A percentile compares a stretch with the other conserved stretches of the same genome.
Conservation (phyloP, 2,329 filamentous ascomycete species). For the Hymenoscyphus fructigenus region DNA sequence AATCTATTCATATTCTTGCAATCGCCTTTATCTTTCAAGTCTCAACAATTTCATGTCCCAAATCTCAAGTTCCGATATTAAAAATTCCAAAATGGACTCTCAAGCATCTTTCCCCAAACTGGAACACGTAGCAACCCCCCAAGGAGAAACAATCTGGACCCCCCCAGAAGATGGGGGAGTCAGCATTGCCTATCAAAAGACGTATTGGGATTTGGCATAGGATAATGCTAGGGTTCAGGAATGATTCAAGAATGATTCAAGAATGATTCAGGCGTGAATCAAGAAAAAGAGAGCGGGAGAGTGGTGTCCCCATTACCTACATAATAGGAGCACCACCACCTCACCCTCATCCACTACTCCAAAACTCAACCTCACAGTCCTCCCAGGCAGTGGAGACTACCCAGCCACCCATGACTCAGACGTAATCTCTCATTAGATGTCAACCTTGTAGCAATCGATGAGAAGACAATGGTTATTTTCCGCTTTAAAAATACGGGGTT, state of each 20-base stretch:
- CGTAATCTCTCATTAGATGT: background rate
- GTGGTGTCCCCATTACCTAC: no score
- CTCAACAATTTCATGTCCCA: no score
- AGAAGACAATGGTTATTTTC: background rate
- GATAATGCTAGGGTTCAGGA: no score
- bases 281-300: no score
- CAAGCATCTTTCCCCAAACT: background rate
- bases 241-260: no score
- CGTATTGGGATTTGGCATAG: no score
- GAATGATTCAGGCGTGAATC: no score
- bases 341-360: background rate
- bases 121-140: background rate
- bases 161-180: no score
- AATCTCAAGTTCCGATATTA: background rate
- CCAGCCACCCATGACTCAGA: background rate
- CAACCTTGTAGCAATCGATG: background rate
- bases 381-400: background rate
- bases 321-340: background rate
- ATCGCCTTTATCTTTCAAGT: no score
- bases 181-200: no score
- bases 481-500: background rate
- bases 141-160: background rate
- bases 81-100: background rate
- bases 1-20: no score
- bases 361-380: background rate